These are phyloP conservation scores for Croton setiger DNA, from an alignment of 441 rosid genomes.

Conservation along the genomic window DNA sequence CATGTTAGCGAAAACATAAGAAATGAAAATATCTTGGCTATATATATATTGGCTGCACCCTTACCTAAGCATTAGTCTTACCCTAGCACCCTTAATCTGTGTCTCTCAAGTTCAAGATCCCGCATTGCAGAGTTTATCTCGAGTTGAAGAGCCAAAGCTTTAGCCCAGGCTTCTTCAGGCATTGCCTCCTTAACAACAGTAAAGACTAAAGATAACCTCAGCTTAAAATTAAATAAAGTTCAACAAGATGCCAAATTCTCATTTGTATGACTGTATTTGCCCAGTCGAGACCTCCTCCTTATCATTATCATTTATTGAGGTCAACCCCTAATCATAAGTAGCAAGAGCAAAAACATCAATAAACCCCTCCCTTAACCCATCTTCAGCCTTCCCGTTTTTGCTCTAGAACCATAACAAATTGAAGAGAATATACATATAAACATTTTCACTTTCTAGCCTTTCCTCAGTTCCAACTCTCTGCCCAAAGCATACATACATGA, in stretches of 20 bases:
- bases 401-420: too few relatives aligned
- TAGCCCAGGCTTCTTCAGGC: conserved; percentile 97
- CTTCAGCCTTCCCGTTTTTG: too few relatives aligned
- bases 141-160: conserved; percentile 81
- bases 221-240: conserved; percentile 34
- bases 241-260: conserved; percentile 12
- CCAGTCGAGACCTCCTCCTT: too few relatives aligned
- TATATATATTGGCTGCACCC: conserved; percentile 11
- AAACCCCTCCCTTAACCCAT: too few relatives aligned
- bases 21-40: neutral
- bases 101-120: conserved; percentile 90
- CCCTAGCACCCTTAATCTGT: conserved; percentile 94
- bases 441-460: conserved; percentile 88
- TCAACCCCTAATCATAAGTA: too few relatives aligned
- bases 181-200: conserved; percentile 94
- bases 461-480: conserved; percentile 66
- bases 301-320: too few relatives aligned
- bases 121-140: conserved; percentile 76
- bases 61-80: conserved; percentile 98
- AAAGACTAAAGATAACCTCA: conserved; percentile 62
- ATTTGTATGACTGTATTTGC: too few relatives aligned
- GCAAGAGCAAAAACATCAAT: too few relatives aligned
- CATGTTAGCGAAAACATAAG: neutral
- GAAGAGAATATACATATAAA: conserved; percentile 35
- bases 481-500: conserved; percentile 22